Percentiles rank a stretch among this genome's conserved stretches.
These are phyloP conservation scores for Diatrype stigma DNA, from an alignment of 2,329 filamentous ascomycete species.

Conservation along the genomic window DNA sequence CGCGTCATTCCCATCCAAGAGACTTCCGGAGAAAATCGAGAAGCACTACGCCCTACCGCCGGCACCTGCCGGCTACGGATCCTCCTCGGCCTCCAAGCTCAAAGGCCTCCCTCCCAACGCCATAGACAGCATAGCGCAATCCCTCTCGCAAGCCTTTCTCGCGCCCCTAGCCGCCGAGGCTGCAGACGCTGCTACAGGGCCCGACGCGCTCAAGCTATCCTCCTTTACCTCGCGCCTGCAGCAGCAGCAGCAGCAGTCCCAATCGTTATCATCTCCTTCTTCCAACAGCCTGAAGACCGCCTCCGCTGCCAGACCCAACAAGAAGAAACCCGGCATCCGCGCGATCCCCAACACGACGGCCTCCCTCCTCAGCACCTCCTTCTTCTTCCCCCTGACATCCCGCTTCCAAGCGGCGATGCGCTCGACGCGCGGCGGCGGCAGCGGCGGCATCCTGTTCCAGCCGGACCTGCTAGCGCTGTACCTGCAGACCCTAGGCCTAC, in stretches of 20 bases:
- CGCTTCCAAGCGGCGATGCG: conserved; percentile 67
- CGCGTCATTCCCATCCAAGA: conserved; percentile 73
- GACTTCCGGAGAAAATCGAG: conserved; percentile 70
- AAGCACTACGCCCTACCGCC: conserved; percentile 55
- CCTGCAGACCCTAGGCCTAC: conserved; percentile 78
- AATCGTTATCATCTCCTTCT: neutral
- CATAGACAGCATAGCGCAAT: conserved; percentile 63
- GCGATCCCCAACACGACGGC: conserved; percentile 74
- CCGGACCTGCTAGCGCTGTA: conserved; percentile 74
- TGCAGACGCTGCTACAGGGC: conserved; percentile 74
- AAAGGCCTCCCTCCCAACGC: conserved; percentile 53
- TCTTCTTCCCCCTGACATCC: conserved; percentile 83
- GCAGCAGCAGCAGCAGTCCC: conserved; percentile 38
- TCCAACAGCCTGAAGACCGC: conserved; percentile 26
- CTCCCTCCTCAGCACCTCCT: conserved; percentile 66
- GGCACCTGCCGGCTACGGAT: conserved; percentile 17
- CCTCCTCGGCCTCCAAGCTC: conserved; percentile 32
- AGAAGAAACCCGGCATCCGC: conserved; percentile 37
- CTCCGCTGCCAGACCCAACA: conserved; percentile 25
- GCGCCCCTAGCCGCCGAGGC: conserved; percentile 77
- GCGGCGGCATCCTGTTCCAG: conserved; percentile 62
- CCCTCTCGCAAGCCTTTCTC: conserved; percentile 68
- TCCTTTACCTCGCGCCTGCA: conserved; percentile 79
- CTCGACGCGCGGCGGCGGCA: conserved; percentile 32
- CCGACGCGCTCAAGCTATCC: conserved; percentile 80